A percentile compares a stretch with the other conserved stretches of the same genome.
phyloP scores from a whole-genome alignment of 345 rosid genomes.

The Jatropha curcas region DNA sequence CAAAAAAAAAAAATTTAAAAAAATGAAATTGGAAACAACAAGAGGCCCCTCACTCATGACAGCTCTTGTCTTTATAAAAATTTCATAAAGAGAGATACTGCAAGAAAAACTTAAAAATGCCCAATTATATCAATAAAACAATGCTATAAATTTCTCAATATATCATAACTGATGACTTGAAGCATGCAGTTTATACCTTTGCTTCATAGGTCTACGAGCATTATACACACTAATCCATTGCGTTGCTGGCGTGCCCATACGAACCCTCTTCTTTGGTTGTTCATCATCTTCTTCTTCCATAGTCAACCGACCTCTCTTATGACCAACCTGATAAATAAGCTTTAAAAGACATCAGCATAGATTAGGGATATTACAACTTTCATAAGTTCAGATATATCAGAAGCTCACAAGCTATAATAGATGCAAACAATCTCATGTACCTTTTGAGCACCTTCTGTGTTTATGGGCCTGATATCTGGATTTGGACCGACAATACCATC shows the following conservation, averaged over 20 bases:
- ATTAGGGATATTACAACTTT: conserved; percentile 4
- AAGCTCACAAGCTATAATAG: not conserved
- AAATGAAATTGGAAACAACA: too few species aligned
- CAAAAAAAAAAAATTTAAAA: not conserved
- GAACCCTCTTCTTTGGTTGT: conserved; percentile 83
- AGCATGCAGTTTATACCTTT: conserved; percentile 47
- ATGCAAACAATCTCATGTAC: conserved; percentile 33
- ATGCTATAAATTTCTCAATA: not conserved
- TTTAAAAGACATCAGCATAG: conserved; percentile 2
- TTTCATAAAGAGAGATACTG: not conserved
- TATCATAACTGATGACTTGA: conserved; percentile 11
- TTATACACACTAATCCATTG: conserved; percentile 95
- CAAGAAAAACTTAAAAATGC: not conserved
- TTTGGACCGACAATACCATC: conserved; percentile 73
- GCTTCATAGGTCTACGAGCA: conserved; percentile 96
- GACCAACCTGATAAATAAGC: conserved; percentile 57
- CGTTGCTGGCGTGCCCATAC: conserved; percentile 84
- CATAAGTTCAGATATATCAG: not conserved
- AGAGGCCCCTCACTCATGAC: not conserved
- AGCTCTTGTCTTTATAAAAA: not conserved
- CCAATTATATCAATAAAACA: conserved; percentile 1
- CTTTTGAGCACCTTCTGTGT: conserved; percentile 98
- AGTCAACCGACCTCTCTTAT: conserved; percentile 71
- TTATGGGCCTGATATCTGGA: conserved; percentile 66
- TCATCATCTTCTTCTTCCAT: conserved; percentile 88